Evolutionary conservation across 306 rosid species (phyloP), one percentile per base, ranked within the genome.

Genomic region (Cucumis hystrix): DNA sequence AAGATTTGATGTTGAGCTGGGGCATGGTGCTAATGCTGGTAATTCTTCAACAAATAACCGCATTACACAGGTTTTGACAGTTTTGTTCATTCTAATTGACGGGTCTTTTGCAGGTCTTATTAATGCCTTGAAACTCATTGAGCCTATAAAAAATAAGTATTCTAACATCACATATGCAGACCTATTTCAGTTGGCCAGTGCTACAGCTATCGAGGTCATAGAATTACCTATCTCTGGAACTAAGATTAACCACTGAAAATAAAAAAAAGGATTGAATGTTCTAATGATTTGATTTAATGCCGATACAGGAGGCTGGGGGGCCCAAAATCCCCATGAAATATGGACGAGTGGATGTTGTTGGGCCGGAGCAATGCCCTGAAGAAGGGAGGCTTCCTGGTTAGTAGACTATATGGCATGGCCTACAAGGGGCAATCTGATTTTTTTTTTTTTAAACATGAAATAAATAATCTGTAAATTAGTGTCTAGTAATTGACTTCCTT

Each of bases 361-460:
- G 58, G 67, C 92, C 99, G 33, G 90, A 86, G 51, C 89, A 92
- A 79, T 92, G 98, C 83, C 99, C 98, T 51, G 99, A 96, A 81
- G 99, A 92, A 89, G 98, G 98, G 78, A 85, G 99, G 80, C 99
- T 96, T 87, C 99, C 98, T 58, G 91, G 99, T 96, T 74, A 76
- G 89, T 67, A 49, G 70, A 54, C 73, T 76, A 37, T 71, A 70
- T 40, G 20, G 58, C 39, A 47, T 20, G 57, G 33, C 49, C 25
- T 33, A 73, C 39, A 5, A 52, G 62, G 47, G 15, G 1, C 21
- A 45, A 3, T 52, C 39, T 51, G 25, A 72, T 47, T 41, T 69
- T 20, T 71, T 33, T 3, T 71, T 33, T 0, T 5, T 14, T 25
- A 25, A 49, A 25, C 45, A 21, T 69, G 30, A 45, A 23, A 23